Evolutionary conservation across 495 filamentous ascomycete genomes (phyloP).

Genomic region (Daldinia concentrica): DNA sequence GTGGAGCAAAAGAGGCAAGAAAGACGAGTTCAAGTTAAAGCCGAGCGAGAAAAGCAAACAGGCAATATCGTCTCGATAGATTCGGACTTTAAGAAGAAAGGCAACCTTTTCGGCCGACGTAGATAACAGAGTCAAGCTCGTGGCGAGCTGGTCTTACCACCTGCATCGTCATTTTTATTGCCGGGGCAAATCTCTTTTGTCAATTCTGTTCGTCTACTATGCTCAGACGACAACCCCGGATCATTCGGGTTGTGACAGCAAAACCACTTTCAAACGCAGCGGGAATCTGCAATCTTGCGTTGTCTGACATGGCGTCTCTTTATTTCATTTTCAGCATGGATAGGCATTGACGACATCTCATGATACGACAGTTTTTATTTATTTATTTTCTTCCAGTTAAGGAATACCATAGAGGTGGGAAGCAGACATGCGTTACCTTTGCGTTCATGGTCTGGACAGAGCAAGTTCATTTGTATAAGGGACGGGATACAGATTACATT

Average conservation of each 20-base stretch:
- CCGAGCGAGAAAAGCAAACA: conserved; percentile 51
- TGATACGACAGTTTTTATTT: conserved; percentile 25
- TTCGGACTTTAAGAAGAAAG: conserved; percentile 49
- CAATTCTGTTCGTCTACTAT: not conserved
- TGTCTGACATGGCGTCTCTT: conserved; percentile 9
- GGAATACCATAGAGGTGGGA: conserved; percentile 33
- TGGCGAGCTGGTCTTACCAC: conserved; percentile 44
- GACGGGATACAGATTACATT: conserved; percentile 15
- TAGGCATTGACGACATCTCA: conserved; percentile 37
- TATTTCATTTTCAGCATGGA: conserved; percentile 32
- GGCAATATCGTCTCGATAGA: conserved; percentile 26
- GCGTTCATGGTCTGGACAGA: conserved; percentile 20
- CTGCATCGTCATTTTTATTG: conserved; percentile 31
- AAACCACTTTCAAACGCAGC: conserved; percentile 18
- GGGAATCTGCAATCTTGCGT: conserved; percentile 24
- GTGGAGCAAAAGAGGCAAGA: conserved; percentile 70
- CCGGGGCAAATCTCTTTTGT: conserved; percentile 18
- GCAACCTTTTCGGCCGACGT: conserved; percentile 51
- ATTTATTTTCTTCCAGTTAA: conserved; percentile 30
- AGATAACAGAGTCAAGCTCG: conserved; percentile 46
- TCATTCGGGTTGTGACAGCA: not conserved
- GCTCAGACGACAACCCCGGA: conserved; percentile 4
- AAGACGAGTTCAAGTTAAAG: conserved; percentile 58
- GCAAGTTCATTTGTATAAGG: conserved; percentile 28
- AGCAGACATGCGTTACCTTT: conserved; percentile 5